Evolutionary conservation across 495 filamentous ascomycete species (phyloP), one percentile per base, ranked within the genome.

Genomic region (Aspergillus sparsus): DNA sequence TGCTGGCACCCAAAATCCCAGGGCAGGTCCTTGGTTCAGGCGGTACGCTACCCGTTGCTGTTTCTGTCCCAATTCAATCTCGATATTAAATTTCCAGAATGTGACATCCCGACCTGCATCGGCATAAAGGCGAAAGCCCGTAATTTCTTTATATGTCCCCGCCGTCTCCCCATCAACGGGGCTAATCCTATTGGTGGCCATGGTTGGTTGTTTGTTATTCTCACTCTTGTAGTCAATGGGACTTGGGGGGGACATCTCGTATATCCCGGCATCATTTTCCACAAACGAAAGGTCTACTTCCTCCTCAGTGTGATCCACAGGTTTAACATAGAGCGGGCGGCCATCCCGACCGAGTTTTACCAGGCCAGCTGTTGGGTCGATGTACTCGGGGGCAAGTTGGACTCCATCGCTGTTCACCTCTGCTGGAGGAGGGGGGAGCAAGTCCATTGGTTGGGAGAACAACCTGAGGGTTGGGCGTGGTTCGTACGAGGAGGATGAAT

Each of bases 61-160:
- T 50, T 80, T 80, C 13, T 86, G 72, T 33, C 83, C 78, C 31
- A 98, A 83, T 72, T 98, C 94, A 35, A 98, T 82, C 71, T 97
- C 94, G 46, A 98, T 79, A 65, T 89, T 94, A 80, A 98, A 98
- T 61, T 90, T 81, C 94, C 94, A 98, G 77, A 98, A 98, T 2
- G 95, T 98, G 53, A 89, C 85, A 51, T 93, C 93, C 55, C 87
- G 82, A 68, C 95, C 93, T 7, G 85, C 77, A 68, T 97, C 93
- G 7, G 85, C 83, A 66, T 97, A 92, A 7, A 98, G 79, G 33
- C 92, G 85, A 63, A 88, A 81, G n/a, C 88, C 94, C 47, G 85
- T 76, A 9, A 97, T 81, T 62, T 96, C 92, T 61, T 85, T 87
- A 61, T 87, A 90, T 68, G 87, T 85, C n/a, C 84, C 85, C 6